These are phyloP conservation scores for Candida boidinii DNA, from an alignment of 805 yeast genomes.

Conservation along the genomic window DNA sequence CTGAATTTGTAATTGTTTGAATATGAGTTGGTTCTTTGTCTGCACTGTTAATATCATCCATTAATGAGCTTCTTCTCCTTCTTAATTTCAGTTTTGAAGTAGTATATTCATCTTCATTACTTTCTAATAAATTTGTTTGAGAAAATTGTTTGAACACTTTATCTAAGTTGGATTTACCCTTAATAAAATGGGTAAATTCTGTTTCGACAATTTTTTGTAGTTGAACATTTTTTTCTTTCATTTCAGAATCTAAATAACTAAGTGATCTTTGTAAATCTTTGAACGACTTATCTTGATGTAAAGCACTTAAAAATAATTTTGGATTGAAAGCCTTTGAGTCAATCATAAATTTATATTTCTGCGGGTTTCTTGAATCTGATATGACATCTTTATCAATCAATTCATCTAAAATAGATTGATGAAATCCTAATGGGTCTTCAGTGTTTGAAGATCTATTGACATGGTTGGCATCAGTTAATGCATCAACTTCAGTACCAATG, in stretches of 20 bases:
- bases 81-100: not conserved
- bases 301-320: conserved; percentile 41
- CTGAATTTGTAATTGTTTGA: conserved; percentile 22
- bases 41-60: not conserved
- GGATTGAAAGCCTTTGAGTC: conserved; percentile 55
- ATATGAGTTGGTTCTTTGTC: not conserved
- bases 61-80: not conserved
- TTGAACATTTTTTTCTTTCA: conserved; percentile 40
- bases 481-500: conserved; percentile 3
- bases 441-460: conserved; percentile 2
- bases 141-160: conserved; percentile 47
- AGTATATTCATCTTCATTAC: too few species aligned
- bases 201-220: conserved; percentile 43
- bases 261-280: conserved; percentile 40
- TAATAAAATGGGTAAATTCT: conserved; percentile 58
- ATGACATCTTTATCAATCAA: conserved; percentile 31
- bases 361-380: conserved; percentile 29
- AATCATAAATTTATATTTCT: conserved; percentile 34
- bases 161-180: conserved; percentile 56
- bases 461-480: not conserved
- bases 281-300: conserved; percentile 48
- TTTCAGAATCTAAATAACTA: conserved; percentile 37
- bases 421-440: conserved; percentile 49
- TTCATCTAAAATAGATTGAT: conserved; percentile 34
- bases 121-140: conserved; percentile 13